Evolutionary conservation across 2,329 filamentous ascomycete genomes (phyloP).

Genomic region (Xylaria sp.): DNA sequence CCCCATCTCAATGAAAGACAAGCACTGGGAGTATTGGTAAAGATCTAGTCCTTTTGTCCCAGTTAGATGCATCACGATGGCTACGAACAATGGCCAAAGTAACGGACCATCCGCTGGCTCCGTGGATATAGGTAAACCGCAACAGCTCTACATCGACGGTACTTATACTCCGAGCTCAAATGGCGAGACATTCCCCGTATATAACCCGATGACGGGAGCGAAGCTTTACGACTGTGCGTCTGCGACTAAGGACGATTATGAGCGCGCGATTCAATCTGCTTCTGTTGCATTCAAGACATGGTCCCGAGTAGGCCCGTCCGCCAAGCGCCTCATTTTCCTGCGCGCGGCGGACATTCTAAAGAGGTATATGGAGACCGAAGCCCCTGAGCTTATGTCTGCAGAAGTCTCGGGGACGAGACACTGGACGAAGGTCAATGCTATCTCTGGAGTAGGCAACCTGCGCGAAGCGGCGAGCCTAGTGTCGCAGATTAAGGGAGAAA

Average conservation of each 20-base stretch:
- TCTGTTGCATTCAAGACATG: conserved; percentile 32
- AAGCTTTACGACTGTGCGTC: conserved; percentile 34
- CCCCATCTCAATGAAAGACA: not conserved
- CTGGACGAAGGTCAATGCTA: conserved; percentile 57
- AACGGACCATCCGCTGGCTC: not conserved
- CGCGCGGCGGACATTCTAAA: conserved; percentile 74
- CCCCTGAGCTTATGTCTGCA: conserved; percentile 65
- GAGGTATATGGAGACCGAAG: conserved; percentile 64
- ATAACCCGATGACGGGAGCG: conserved; percentile 35
- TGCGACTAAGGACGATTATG: conserved; percentile 26
- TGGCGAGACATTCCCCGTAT: conserved; percentile 28
- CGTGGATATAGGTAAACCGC: conserved; percentile 20
- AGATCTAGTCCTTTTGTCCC: not conserved
- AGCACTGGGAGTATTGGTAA: not conserved
- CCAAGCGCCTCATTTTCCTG: conserved; percentile 75
- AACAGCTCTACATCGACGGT: conserved; percentile 32
- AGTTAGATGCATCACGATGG: not conserved
- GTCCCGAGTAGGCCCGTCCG: conserved; percentile 48
- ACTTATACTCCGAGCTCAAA: conserved; percentile 27
- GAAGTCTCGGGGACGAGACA: conserved; percentile 56
- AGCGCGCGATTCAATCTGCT: conserved; percentile 33
- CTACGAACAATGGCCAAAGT: conserved; percentile 3
- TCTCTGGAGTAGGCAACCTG: conserved; percentile 50
- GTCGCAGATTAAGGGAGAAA: conserved; percentile 45
- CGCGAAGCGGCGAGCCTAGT: conserved; percentile 55